These are phyloP conservation scores for Xerocomellus intermedius DNA, from an alignment of 768 basidiomycete species.

Conservation along the genomic window DNA sequence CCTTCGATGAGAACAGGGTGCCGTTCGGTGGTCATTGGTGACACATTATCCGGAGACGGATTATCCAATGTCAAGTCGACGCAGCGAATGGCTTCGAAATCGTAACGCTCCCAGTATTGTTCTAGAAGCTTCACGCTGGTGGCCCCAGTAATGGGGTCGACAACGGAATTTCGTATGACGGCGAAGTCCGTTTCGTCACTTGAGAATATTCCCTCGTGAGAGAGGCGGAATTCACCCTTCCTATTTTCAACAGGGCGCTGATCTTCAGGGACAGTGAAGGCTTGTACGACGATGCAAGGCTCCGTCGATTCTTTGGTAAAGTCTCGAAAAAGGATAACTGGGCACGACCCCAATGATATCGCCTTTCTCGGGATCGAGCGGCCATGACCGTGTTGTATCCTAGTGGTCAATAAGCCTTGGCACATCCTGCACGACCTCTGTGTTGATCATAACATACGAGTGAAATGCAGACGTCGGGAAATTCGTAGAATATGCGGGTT, in stretches of 20 bases:
- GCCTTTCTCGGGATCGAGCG: too few species aligned
- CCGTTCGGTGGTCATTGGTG: too few species aligned
- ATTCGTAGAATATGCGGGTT: background rate
- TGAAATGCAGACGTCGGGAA: background rate
- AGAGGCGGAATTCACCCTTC: background rate
- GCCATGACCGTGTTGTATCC: background rate
- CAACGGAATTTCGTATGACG: background rate
- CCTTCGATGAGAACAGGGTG: too few species aligned
- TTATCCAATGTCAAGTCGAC: background rate
- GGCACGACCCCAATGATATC: background rate
- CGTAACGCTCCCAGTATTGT: background rate
- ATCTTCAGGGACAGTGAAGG: background rate
- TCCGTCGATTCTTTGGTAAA: too few species aligned
- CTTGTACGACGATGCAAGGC: too few species aligned
- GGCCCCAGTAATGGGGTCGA: background rate
- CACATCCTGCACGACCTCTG: too few species aligned
- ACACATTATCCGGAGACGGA: background rate
- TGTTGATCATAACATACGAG: background rate
- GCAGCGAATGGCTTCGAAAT: background rate
- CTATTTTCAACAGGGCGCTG: background rate
- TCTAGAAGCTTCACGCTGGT: background rate
- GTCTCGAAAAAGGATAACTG: background rate
- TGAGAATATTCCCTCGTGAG: background rate
- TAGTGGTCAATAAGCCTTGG: background rate
- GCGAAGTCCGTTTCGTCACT: too few species aligned